phyloP scores from a whole-genome alignment of 805 yeast genomes.

The Maudiozyma pseudohumilis region DNA sequence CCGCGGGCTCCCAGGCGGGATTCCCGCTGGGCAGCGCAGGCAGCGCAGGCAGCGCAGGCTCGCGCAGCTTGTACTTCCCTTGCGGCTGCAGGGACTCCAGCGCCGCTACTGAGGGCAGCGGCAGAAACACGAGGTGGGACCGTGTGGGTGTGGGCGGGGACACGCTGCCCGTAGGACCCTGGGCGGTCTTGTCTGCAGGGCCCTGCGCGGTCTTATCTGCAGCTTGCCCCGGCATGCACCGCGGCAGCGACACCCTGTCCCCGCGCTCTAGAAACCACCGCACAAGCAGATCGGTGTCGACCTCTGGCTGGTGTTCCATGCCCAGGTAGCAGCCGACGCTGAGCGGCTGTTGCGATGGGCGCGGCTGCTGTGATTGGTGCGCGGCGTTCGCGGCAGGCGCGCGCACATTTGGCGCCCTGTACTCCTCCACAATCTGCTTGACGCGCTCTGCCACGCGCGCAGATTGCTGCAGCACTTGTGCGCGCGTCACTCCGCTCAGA shows the following conservation, averaged over 20 bases:
- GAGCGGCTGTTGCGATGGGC: no score
- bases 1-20: conserved; percentile 22
- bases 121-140: conserved; percentile 48
- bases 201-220: conserved; percentile 28
- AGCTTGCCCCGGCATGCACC: no score
- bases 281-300: conserved; percentile 50
- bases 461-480: background rate
- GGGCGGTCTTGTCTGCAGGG: conserved; percentile 27
- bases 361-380: no score
- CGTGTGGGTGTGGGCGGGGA: conserved; percentile 19
- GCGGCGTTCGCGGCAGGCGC: no score
- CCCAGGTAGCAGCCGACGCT: conserved; percentile 61
- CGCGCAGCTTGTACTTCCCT: conserved; percentile 59
- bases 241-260: conserved; percentile 43
- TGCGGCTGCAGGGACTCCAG: conserved; percentile 45
- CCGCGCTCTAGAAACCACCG: conserved; percentile 35
- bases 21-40: no score
- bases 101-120: conserved; percentile 34
- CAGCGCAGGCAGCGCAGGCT: conserved; percentile 37
- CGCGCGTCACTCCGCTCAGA: background rate
- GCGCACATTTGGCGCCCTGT: no score
- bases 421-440: background rate
- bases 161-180: conserved; percentile 22
- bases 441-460: background rate
- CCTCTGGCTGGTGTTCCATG: conserved; percentile 59